A percentile compares a stretch with the other conserved stretches of the same genome.
These are phyloP conservation scores for Forsythia viridissima DNA, from an alignment of 257 asterid genomes.

Conservation along the genomic window DNA sequence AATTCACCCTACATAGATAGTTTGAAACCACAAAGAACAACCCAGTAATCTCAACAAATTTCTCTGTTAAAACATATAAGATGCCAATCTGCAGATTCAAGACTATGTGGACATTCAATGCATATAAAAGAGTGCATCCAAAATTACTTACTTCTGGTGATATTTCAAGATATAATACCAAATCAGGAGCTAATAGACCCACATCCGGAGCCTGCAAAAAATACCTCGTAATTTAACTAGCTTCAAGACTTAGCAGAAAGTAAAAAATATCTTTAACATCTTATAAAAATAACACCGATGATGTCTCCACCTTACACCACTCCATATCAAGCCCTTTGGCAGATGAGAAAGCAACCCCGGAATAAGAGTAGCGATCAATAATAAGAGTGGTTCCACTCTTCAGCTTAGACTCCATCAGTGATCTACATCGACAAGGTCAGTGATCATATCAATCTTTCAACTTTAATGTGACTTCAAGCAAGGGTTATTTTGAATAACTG, in stretches of 20 bases:
- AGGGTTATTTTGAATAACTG: not conserved
- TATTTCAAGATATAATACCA: constrained; percentile 86
- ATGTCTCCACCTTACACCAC: constrained; percentile 73
- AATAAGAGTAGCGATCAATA: constrained; percentile 81
- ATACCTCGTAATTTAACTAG: not conserved
- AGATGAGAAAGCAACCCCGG: constrained; percentile 93
- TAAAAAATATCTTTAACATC: not conserved
- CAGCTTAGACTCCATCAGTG: constrained; percentile 80
- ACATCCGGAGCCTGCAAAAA: constrained; percentile 76
- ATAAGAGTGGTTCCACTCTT: constrained; percentile 78
- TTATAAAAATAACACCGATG: not conserved
- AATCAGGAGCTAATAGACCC: constrained; percentile 91
- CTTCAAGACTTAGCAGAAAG: not conserved
- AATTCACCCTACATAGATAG: not conserved
- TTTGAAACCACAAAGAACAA: not conserved
- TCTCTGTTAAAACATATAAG: not conserved
- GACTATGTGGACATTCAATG: not conserved
- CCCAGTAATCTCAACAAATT: not conserved
- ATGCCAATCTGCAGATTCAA: constrained; percentile 5
- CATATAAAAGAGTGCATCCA: constrained; percentile 11
- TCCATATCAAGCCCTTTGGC: constrained; percentile 85
- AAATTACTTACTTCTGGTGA: constrained; percentile 71
- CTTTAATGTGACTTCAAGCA: constrained; percentile 3
- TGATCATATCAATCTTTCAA: constrained; percentile 13
- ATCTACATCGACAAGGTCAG: constrained; percentile 39